A percentile compares a stretch with the other conserved stretches of the same genome.
Evolutionary conservation across 2,329 filamentous ascomycete species (phyloP).

Genomic region (Phialocephala subalpina): DNA sequence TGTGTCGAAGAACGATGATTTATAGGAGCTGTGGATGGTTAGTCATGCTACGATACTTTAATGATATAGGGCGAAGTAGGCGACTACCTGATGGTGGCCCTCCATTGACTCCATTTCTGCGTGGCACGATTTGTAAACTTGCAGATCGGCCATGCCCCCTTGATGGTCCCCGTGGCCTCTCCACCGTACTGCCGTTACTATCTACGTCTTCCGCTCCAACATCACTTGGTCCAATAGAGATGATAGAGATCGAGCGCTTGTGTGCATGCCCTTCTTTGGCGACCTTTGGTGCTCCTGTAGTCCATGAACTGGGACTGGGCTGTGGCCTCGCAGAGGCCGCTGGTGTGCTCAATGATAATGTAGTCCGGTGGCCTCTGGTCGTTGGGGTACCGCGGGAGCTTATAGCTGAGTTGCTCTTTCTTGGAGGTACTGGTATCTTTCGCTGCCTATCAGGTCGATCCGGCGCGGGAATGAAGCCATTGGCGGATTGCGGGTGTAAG

Average conservation of each 20-base stretch:
- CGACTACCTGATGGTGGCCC: slow-evolving; percentile 49
- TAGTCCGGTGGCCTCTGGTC: slow-evolving; percentile 68
- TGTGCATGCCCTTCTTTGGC: slow-evolving; percentile 62
- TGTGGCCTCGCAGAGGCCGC: slow-evolving; percentile 38
- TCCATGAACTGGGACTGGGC: slow-evolving; percentile 34
- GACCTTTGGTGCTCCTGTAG: slow-evolving; percentile 31
- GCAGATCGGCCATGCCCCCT: slow-evolving; percentile 80
- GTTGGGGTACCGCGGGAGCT: slow-evolving; percentile 54
- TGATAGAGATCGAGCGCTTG: slow-evolving; percentile 81
- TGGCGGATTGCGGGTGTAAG: slow-evolving; percentile 36
- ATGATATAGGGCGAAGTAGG: neutral
- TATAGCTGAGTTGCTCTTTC: slow-evolving; percentile 53
- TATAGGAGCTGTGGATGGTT: slow-evolving; percentile 36
- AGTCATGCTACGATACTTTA: slow-evolving; percentile 14
- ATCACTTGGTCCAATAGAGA: slow-evolving; percentile 72
- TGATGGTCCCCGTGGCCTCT: slow-evolving; percentile 57
- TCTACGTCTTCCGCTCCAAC: slow-evolving; percentile 39
- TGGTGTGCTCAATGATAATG: slow-evolving; percentile 69
- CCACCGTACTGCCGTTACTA: slow-evolving; percentile 45
- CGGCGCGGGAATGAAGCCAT: slow-evolving; percentile 35
- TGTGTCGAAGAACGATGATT: slow-evolving; percentile 45
- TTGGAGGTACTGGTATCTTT: slow-evolving; percentile 40
- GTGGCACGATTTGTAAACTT: slow-evolving; percentile 78
- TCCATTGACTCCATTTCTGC: slow-evolving; percentile 51
- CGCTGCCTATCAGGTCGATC: slow-evolving; percentile 42